phyloP scores from a whole-genome alignment of 345 rosid genomes.

The Abelmoschus esculentus region DNA sequence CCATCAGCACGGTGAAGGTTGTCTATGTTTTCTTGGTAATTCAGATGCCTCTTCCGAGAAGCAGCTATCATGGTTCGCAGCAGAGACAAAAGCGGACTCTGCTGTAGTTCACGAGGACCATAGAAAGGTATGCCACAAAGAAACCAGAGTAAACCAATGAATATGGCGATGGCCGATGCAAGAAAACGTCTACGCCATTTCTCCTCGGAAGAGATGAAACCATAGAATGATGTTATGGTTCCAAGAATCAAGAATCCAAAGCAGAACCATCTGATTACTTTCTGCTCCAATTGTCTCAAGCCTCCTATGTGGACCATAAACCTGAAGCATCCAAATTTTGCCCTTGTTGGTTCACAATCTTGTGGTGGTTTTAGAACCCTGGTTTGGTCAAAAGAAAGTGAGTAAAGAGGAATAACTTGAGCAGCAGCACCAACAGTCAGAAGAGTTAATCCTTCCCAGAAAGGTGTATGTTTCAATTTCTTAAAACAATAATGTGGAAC shows the following conservation, averaged over 20 bases:
- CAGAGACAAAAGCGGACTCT: background rate
- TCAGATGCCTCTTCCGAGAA: background rate
- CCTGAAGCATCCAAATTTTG: background rate
- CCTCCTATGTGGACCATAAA: background rate
- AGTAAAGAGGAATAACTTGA: slow-evolving; percentile 5
- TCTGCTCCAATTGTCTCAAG: background rate
- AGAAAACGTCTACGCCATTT: background rate
- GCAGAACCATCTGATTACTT: background rate
- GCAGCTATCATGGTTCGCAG: background rate
- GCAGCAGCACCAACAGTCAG: background rate
- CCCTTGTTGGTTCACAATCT: background rate
- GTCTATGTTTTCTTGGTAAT: background rate
- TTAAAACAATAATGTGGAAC: background rate
- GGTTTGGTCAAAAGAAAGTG: slow-evolving; percentile 6
- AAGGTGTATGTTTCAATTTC: background rate
- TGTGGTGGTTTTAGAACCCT: background rate
- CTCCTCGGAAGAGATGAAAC: background rate
- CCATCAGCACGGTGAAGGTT: background rate
- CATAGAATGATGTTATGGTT: background rate
- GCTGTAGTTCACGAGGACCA: background rate
- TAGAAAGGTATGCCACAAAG: slow-evolving; percentile 2
- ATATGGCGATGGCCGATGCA: background rate
- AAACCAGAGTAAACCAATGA: slow-evolving; percentile 6
- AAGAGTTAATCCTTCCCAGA: slow-evolving; percentile 1
- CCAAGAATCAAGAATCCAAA: background rate